Conservation (phyloP, 768 basidiomycete species). For the Leccinum sublutescens region DNA sequence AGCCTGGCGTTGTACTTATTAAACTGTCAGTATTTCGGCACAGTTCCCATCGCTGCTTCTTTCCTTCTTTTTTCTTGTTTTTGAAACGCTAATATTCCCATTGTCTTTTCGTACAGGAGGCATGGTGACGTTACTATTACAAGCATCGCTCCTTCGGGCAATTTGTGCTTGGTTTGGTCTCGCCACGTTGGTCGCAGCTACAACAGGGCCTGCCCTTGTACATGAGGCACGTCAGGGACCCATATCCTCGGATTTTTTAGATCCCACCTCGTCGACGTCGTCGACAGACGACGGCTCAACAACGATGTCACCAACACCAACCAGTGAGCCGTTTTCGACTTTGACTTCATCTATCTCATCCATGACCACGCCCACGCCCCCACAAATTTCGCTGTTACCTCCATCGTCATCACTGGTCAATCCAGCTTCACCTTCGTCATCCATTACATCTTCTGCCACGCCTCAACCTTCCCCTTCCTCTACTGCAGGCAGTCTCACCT, state of each 20-base stretch:
- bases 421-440: conserved; percentile 9
- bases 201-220: conserved; percentile 7
- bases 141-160: neutral
- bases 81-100: neutral
- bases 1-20: neutral
- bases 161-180: conserved; percentile 8
- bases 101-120: neutral
- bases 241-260: conserved; percentile 1
- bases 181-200: conserved; percentile 15
- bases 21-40: neutral
- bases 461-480: conserved; percentile 14
- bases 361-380: neutral
- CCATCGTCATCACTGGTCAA: conserved; percentile 8
- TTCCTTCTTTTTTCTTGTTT: neutral
- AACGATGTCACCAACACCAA: conserved; percentile 16
- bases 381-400: neutral
- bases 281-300: neutral
- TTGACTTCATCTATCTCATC: conserved; percentile 7
- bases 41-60: neutral
- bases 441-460: conserved; percentile 11
- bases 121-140: conserved; percentile 13
- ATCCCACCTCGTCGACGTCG: conserved; percentile 8
- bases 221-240: conserved; percentile 26
- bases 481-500: conserved; percentile 16
- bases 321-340: conserved; percentile 14